These are phyloP conservation scores for Yamadazyma kanchanaburiensis DNA, from an alignment of 1,139 yeast genomes.

Conservation along the genomic window DNA sequence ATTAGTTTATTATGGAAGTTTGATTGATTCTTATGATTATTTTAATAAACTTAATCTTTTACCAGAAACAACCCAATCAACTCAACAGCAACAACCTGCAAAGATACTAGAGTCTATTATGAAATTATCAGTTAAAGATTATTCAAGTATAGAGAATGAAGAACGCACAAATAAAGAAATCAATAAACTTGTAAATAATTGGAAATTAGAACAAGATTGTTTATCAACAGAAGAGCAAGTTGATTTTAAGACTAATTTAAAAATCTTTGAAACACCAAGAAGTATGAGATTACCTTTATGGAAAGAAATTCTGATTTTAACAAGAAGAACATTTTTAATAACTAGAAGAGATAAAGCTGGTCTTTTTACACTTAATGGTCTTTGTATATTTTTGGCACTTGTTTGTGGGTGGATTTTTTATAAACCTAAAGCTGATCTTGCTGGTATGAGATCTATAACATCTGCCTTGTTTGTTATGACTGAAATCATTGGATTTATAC, in stretches of 20 bases:
- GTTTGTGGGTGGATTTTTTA: conserved; percentile 76
- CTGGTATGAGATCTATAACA: conserved; percentile 66
- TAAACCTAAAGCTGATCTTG: conserved; percentile 56
- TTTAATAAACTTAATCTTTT: conserved; percentile 36
- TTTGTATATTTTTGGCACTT: conserved; percentile 55
- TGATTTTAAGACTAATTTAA: conserved; percentile 22
- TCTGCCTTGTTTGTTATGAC: conserved; percentile 63
- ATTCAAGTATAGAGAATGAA: conserved; percentile 42
- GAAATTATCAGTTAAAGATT: conserved; percentile 70
- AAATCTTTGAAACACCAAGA: conserved; percentile 24
- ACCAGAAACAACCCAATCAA: conserved; percentile 4
- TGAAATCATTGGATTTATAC: conserved; percentile 67
- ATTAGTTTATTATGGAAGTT: conserved; percentile 56
- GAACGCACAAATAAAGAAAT: conserved; percentile 42
- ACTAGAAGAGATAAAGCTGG: conserved; percentile 62
- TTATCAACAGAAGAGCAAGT: conserved; percentile 9
- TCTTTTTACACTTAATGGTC: conserved; percentile 50
- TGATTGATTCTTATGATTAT: conserved; percentile 44
- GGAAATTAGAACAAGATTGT: conserved; percentile 34
- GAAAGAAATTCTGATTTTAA: conserved; percentile 51
- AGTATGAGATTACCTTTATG: conserved; percentile 26
- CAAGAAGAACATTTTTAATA: conserved; percentile 52
- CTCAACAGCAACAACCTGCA: conserved; percentile 5
- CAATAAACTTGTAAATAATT: conserved; percentile 39
- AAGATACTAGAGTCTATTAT: conserved; percentile 61